Conservation (phyloP, 2,329 filamentous ascomycete species). For the Alternaria atra region DNA sequence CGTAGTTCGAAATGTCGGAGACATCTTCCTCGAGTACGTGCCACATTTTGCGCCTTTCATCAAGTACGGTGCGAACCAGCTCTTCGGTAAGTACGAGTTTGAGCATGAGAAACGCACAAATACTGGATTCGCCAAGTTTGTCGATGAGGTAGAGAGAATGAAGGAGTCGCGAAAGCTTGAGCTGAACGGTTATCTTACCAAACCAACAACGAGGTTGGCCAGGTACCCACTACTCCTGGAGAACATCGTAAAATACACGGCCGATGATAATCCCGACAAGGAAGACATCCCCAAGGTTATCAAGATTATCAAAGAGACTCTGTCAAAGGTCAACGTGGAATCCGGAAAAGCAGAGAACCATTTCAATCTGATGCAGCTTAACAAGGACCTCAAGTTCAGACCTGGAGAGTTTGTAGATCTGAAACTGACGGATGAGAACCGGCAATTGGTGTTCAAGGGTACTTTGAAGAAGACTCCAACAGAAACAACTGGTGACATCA, state of each 20-base stretch:
- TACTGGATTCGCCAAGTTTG: conserved; percentile 84
- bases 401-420: conserved; percentile 91
- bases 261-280: conserved; percentile 87
- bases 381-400: conserved; percentile 89
- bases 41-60: conserved; percentile 96
- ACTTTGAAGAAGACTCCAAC: conserved; percentile 91
- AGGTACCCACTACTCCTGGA: conserved; percentile 93
- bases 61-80: conserved; percentile 91
- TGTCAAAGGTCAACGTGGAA: conserved; percentile 90
- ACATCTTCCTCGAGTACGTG: conserved; percentile 92
- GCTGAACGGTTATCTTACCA: conserved; percentile 96
- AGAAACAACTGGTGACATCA: conserved; percentile 83
- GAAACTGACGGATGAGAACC: conserved; percentile 90
- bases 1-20: conserved; percentile 87
- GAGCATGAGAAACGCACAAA: conserved; percentile 94
- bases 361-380: conserved; percentile 91
- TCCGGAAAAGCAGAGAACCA: conserved; percentile 97
- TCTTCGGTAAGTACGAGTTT: conserved; percentile 97
- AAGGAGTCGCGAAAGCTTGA: conserved; percentile 98
- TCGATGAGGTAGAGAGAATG: conserved; percentile 93
- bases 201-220: conserved; percentile 93
- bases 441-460: conserved; percentile 93
- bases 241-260: conserved; percentile 89
- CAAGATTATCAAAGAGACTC: conserved; percentile 82
- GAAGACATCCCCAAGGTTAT: conserved; percentile 92